These are phyloP conservation scores for Aquanectria penicillioides DNA, from an alignment of 2,329 filamentous ascomycete genomes.

Conservation along the genomic window DNA sequence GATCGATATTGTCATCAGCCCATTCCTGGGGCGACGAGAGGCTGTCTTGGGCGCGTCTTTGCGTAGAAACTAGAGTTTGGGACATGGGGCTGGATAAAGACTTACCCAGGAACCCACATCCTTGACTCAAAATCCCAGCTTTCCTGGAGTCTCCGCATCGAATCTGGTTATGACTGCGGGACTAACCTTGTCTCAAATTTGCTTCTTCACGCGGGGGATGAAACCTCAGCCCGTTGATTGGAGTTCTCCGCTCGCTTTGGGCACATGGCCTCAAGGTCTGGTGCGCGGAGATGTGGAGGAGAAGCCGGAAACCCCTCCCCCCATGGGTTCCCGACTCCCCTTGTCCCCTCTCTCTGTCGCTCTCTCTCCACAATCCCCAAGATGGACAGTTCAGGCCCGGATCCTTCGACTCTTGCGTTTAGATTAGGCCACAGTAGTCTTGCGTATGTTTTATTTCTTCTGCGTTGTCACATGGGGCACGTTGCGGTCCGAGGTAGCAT, in stretches of 20 bases:
- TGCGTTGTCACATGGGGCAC: constrained; percentile 9
- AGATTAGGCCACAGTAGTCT: too few species aligned
- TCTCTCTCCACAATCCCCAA: constrained; percentile 9
- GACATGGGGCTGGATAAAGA: constrained; percentile 31
- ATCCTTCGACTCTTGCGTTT: too few species aligned
- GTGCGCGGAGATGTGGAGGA: constrained; percentile 13
- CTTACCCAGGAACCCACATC: constrained; percentile 30
- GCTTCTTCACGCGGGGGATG: constrained; percentile 24
- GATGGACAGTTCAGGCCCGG: background rate
- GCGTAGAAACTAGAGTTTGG: background rate
- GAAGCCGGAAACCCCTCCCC: background rate
- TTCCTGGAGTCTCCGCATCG: constrained; percentile 25
- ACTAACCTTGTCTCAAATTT: constrained; percentile 36
- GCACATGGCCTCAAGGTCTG: constrained; percentile 8
- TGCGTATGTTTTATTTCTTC: background rate
- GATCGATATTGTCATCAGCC: constrained; percentile 29
- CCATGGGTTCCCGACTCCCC: background rate
- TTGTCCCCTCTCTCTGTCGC: background rate
- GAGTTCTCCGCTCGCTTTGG: background rate
- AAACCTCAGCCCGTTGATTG: constrained; percentile 29
- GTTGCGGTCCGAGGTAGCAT: background rate
- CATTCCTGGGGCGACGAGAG: constrained; percentile 11
- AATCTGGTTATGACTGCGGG: constrained; percentile 20
- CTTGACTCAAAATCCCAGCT: constrained; percentile 14
- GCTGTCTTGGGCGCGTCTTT: background rate